These are phyloP conservation scores for Ceratocystis ficicola DNA, from an alignment of 2,329 filamentous ascomycete genomes.

Conservation along the genomic window DNA sequence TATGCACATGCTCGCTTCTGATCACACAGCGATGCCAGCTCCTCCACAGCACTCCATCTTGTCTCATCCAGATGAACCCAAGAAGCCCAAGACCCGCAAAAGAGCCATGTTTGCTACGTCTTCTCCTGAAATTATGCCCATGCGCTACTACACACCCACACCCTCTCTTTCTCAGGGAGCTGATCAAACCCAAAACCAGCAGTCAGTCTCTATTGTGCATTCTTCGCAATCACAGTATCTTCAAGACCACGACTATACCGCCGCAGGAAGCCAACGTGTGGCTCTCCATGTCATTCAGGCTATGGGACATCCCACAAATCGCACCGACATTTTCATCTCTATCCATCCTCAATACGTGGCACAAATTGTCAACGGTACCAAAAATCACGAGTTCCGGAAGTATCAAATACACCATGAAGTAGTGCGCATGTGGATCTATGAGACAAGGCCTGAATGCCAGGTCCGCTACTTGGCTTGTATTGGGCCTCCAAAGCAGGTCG, in stretches of 20 bases:
- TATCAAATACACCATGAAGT: conserved; percentile 45
- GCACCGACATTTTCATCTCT: conserved; percentile 44
- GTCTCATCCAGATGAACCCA: neutral
- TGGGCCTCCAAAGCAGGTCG: conserved; percentile 35
- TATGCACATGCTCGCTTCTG: conserved; percentile 12
- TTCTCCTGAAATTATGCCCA: conserved; percentile 19
- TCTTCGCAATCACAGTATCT: neutral
- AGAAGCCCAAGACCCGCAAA: conserved; percentile 11
- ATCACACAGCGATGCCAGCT: neutral
- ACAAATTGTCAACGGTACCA: conserved; percentile 38
- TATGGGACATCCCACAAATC: conserved; percentile 38
- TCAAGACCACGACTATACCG: neutral
- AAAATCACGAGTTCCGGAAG: conserved; percentile 43
- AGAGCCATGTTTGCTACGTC: conserved; percentile 15
- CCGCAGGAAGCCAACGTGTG: conserved; percentile 39
- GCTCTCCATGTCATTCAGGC: conserved; percentile 37
- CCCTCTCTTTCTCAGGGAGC: conserved; percentile 1
- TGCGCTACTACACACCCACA: conserved; percentile 18
- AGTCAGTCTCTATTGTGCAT: neutral
- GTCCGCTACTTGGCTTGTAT: conserved; percentile 50
- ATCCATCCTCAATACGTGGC: conserved; percentile 37
- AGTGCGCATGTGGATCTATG: conserved; percentile 51
- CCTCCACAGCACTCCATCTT: neutral
- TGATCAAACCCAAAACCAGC: conserved; percentile 22
- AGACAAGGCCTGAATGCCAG: conserved; percentile 35